Conservation (phyloP, 805 yeast genomes). For the Ogataea siamensis region DNA sequence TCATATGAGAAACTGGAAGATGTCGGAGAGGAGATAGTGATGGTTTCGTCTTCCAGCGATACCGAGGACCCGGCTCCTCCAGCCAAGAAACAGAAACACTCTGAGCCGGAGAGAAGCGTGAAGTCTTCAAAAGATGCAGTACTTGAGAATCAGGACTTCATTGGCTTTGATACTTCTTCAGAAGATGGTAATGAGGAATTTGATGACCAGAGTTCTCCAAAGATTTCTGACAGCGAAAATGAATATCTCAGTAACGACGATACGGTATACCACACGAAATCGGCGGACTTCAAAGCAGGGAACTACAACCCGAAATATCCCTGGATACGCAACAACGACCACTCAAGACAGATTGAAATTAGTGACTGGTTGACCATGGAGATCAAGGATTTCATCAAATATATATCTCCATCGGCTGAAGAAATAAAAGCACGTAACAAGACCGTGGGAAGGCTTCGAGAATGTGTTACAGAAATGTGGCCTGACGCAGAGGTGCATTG, state of each 20-base stretch:
- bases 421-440: constrained; percentile 69
- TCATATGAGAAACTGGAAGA: constrained; percentile 5
- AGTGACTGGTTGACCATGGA: constrained; percentile 87
- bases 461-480: constrained; percentile 60
- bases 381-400: constrained; percentile 77
- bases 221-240: constrained; percentile 30
- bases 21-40: constrained; percentile 2
- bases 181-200: constrained; percentile 35
- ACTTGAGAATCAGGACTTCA: constrained; percentile 49
- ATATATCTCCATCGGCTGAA: constrained; percentile 76
- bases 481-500: constrained; percentile 75
- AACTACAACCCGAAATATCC: constrained; percentile 47
- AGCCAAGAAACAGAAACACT: constrained; percentile 10
- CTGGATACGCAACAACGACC: constrained; percentile 79
- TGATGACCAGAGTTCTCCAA: constrained; percentile 34
- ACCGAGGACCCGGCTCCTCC: constrained; percentile 16
- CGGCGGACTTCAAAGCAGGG: constrained; percentile 27
- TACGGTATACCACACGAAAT: constrained; percentile 28
- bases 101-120: neutral
- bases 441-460: constrained; percentile 59
- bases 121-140: constrained; percentile 33
- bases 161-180: constrained; percentile 52
- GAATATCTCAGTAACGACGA: constrained; percentile 49
- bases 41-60: constrained; percentile 9
- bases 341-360: constrained; percentile 70